phyloP scores from a whole-genome alignment of 768 basidiomycete genomes.

The Russula brevipes region DNA sequence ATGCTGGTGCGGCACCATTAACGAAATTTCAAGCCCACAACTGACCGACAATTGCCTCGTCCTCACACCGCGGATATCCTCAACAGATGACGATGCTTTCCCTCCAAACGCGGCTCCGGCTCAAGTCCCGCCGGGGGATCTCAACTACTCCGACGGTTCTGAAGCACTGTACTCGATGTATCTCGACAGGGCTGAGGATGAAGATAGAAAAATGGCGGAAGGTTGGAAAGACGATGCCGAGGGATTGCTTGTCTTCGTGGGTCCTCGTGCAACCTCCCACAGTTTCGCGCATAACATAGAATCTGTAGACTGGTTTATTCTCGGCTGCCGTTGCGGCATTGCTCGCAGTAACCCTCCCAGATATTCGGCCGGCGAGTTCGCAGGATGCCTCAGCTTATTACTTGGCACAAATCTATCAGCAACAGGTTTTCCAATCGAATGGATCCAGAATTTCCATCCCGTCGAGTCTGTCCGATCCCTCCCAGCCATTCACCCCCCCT shows the following conservation, averaged over 20 bases:
- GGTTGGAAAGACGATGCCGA: slow-evolving; percentile 10
- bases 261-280: not conserved
- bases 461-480: not conserved
- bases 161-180: slow-evolving; percentile 10
- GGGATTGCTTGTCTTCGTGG: slow-evolving; percentile 8
- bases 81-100: too few relatives aligned
- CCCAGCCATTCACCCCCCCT: slow-evolving; percentile 25
- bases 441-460: not conserved
- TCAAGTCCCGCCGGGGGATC: too few relatives aligned
- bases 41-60: too few relatives aligned
- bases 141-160: slow-evolving; percentile 1
- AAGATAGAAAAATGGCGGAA: not conserved
- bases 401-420: slow-evolving; percentile 10
- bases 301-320: slow-evolving; percentile 19
- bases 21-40: too few relatives aligned
- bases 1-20: too few relatives aligned
- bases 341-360: slow-evolving; percentile 5
- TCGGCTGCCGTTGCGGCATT: slow-evolving; percentile 20
- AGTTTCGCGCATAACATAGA: not conserved
- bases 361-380: slow-evolving; percentile 7
- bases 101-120: too few relatives aligned
- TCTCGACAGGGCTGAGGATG: not conserved
- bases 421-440: slow-evolving; percentile 2
- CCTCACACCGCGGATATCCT: too few relatives aligned
- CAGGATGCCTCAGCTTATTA: not conserved